Conservation (phyloP, 768 basidiomycete genomes). For the Hypsizygus marmoreus region DNA sequence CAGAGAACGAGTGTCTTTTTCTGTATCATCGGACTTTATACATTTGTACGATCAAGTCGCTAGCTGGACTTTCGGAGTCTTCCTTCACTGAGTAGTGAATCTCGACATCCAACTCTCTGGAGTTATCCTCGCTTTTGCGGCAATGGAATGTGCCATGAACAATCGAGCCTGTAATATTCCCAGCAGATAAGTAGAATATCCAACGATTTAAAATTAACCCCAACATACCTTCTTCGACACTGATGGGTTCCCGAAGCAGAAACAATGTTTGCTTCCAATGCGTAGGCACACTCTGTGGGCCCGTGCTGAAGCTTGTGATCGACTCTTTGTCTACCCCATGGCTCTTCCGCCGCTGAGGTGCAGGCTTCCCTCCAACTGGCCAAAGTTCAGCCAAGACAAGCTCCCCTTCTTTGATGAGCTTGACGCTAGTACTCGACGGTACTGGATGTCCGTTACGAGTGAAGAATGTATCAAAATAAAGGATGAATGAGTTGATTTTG, state of each 20-base stretch:
- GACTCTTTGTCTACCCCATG: constrained; percentile 46
- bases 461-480: constrained; percentile 97
- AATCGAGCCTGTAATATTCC: constrained; percentile 53
- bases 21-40: constrained; percentile 68
- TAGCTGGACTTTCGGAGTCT: constrained; percentile 38
- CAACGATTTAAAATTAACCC: background rate
- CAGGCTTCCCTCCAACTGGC: constrained; percentile 71
- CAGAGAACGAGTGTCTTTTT: background rate
- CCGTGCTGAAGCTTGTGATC: constrained; percentile 85
- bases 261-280: constrained; percentile 98
- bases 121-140: constrained; percentile 76
- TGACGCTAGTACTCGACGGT: constrained; percentile 51
- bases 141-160: constrained; percentile 84
- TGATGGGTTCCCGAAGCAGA: constrained; percentile 76
- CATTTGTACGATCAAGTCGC: constrained; percentile 65
- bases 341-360: constrained; percentile 61
- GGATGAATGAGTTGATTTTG: constrained; percentile 77
- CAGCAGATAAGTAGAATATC: background rate
- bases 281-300: constrained; percentile 82
- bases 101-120: constrained; percentile 88
- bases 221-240: constrained; percentile 71
- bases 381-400: constrained; percentile 76
- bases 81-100: constrained; percentile 70
- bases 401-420: constrained; percentile 57
- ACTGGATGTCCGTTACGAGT: constrained; percentile 55